Percentiles rank a stretch among this genome's conserved stretches.
Conservation (phyloP, 306 rosid genomes). For the Medicago truncatula region DNA sequence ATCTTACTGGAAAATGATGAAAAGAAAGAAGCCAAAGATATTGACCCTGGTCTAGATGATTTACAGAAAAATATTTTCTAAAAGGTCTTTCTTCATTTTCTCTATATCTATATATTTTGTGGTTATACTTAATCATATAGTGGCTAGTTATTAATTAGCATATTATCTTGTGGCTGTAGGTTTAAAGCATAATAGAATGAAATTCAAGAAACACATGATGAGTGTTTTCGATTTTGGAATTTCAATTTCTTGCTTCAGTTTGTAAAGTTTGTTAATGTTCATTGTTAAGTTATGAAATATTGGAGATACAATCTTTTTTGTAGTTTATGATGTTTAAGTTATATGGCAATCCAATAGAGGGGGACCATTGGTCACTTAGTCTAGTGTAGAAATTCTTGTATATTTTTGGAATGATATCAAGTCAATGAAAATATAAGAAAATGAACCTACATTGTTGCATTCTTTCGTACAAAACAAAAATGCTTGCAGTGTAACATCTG, state of each 20-base stretch:
- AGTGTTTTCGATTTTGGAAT: conserved; percentile 24
- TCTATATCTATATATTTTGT: background rate
- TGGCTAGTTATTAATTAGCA: conserved; percentile 15
- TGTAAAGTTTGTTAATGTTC: conserved; percentile 25
- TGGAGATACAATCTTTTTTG: conserved; percentile 13
- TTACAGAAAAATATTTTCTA: conserved; percentile 66
- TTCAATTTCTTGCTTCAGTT: conserved; percentile 20
- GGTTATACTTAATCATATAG: background rate
- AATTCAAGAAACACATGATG: conserved; percentile 37
- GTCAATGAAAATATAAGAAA: background rate
- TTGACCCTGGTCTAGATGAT: conserved; percentile 65
- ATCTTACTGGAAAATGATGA: conserved; percentile 54
- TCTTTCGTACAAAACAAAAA: no score
- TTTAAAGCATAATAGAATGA: conserved; percentile 23
- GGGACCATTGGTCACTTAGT: background rate
- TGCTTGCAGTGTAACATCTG: no score
- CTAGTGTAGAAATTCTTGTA: conserved; percentile 26
- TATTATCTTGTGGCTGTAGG: conserved; percentile 35
- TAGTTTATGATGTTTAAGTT: background rate
- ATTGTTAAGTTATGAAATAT: conserved; percentile 32
- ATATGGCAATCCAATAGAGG: background rate
- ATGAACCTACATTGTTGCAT: background rate
- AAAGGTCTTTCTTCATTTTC: conserved; percentile 41
- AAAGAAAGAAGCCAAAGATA: conserved; percentile 53
- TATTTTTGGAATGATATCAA: conserved; percentile 1